Base-by-base conservation (phyloP, 75 land plant species). In the Azolla pinnata region DNA sequence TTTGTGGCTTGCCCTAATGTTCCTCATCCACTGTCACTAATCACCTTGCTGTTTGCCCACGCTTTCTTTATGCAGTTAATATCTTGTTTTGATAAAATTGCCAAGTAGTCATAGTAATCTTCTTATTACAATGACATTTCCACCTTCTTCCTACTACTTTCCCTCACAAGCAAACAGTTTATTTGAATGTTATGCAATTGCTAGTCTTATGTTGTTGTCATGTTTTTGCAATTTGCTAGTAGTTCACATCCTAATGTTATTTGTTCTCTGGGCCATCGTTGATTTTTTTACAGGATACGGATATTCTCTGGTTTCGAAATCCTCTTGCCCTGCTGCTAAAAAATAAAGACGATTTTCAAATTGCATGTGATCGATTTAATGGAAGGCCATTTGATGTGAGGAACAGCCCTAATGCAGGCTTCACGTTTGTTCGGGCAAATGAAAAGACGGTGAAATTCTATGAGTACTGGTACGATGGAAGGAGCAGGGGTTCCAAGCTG, bases 301-400 rank as follows among this genome's bases (percentile, higher is more conserved):
- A 90, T 68, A 75, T 90, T 2, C 31, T 86, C 66, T 90, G 97
- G 97, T 59, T 90, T 56, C 76, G 87, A n/a, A 67, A 86, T 62
- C 97, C 97, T 33, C 79, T 90, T 50, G 23, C 34, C 18, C 52
- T 86, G 3, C 19, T 20, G 19, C 44, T 17, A 33, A 16, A 0
- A 67, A 28, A 32, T 21, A 29, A 16, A 23, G 85, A 64, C 47
- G 75, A 69, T 48, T 14, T 78, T 29, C 69, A 64, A 40, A 52
- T 86, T 24, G 72, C 85, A 7, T 75, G 81, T 56, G 87, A 84
- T 63, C 17, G 26, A 10, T 84, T 50, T 61, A 50, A n/a, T 12
- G 82, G 86, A 7, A 30, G 60, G 2, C 53, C 79, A 0, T 20
- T 30, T 14, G 74, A 82, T 52, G 18, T 67, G 35, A 51, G 44